A percentile compares a stretch with the other conserved stretches of the same genome.
Conservation (phyloP, 208 protist genomes). For the Porcisia hertigi region DNA sequence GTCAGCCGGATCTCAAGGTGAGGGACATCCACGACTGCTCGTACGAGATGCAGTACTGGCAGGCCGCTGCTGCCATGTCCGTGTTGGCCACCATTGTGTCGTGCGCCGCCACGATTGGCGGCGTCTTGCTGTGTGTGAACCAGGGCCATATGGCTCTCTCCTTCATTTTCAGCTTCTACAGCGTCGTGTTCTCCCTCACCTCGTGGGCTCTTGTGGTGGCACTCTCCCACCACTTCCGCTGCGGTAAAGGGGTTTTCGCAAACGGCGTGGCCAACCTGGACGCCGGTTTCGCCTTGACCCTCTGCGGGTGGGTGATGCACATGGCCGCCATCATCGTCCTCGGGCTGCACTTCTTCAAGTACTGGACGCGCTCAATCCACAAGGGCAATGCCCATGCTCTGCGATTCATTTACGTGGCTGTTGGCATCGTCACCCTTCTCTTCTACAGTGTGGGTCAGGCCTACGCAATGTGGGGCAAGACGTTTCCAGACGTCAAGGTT, state of each 20-base stretch:
- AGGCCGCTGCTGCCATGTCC: conserved; percentile 41
- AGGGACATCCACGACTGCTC: conserved; percentile 44
- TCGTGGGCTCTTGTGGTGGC: conserved; percentile 44
- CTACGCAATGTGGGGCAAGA: conserved; percentile 36
- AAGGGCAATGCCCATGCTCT: conserved; percentile 29
- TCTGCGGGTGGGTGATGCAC: conserved; percentile 38
- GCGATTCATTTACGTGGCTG: conserved; percentile 44
- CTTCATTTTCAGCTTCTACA: conserved; percentile 46
- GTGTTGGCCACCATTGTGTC: conserved; percentile 40
- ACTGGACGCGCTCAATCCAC: conserved; percentile 46
- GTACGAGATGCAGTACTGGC: conserved; percentile 57
- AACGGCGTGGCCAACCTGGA: conserved; percentile 44
- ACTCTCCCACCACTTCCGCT: conserved; percentile 45
- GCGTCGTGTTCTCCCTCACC: conserved; percentile 37
- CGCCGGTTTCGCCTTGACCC: conserved; percentile 44
- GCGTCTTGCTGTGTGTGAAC: conserved; percentile 31
- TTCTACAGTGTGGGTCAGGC: conserved; percentile 49
- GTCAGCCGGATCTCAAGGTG: conserved; percentile 29
- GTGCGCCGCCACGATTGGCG: conserved; percentile 29
- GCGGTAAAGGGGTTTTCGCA: conserved; percentile 37
- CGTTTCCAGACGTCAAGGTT: conserved; percentile 34
- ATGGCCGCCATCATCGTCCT: conserved; percentile 35
- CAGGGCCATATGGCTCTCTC: conserved; percentile 48
- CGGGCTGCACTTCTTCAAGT: conserved; percentile 33
- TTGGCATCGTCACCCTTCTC: conserved; percentile 33